Conservation (phyloP, 352 stramenopile species). For the Pythium oligandrum region DNA sequence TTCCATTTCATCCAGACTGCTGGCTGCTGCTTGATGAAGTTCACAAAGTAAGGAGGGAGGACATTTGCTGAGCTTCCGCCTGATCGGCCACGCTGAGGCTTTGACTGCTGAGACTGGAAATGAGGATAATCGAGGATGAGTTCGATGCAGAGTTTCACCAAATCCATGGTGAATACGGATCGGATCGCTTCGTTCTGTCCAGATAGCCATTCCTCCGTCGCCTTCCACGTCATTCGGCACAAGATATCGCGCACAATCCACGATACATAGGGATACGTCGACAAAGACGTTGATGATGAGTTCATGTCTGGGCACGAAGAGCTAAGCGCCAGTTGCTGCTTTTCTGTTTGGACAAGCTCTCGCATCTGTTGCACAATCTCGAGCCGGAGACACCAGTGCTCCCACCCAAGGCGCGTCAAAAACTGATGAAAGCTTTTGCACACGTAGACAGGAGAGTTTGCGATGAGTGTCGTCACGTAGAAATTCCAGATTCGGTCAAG, state of each 20-base stretch:
- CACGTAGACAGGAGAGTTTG: constrained; percentile 67
- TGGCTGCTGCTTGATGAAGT: constrained; percentile 81
- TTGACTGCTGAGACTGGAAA: constrained; percentile 38
- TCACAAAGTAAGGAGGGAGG: constrained; percentile 79
- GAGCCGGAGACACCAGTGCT: constrained; percentile 78
- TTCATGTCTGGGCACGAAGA: constrained; percentile 21
- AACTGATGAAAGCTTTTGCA: constrained; percentile 83
- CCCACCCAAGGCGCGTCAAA: constrained; percentile 72
- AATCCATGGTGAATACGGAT: constrained; percentile 66
- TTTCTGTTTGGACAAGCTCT: constrained; percentile 61
- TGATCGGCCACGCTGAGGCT: constrained; percentile 25
- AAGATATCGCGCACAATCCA: constrained; percentile 81
- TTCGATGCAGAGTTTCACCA: constrained; percentile 73
- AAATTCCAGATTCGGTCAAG: constrained; percentile 80
- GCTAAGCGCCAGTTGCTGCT: constrained; percentile 30
- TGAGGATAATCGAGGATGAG: constrained; percentile 73
- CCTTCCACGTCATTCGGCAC: constrained; percentile 76
- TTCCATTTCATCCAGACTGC: constrained; percentile 73
- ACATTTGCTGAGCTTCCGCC: constrained; percentile 45
- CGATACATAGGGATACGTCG: constrained; percentile 78
- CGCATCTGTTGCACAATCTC: constrained; percentile 84
- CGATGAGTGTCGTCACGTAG: constrained; percentile 66
- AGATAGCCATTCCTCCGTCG: constrained; percentile 62
- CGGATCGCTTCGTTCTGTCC: constrained; percentile 48
- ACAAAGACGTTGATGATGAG: constrained; percentile 27